These are phyloP conservation scores for Periconia sp. DNA, from an alignment of 2,329 filamentous ascomycete genomes.

Conservation along the genomic window DNA sequence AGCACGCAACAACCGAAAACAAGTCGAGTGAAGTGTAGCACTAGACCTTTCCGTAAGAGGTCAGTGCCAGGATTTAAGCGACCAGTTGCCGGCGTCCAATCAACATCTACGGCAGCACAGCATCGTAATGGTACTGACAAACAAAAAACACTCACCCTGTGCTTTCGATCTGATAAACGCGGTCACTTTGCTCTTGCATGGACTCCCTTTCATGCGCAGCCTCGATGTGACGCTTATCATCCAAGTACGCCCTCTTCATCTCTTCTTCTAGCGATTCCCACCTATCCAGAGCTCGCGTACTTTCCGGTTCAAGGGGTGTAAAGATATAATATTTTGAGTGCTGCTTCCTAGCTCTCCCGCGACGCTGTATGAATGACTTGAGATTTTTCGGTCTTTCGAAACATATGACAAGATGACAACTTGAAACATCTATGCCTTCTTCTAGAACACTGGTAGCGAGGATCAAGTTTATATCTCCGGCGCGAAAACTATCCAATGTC, in stretches of 20 bases:
- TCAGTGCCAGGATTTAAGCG: no score
- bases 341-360: slow-evolving; percentile 62
- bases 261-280: slow-evolving; percentile 70
- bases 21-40: no score
- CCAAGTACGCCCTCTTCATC: slow-evolving; percentile 72
- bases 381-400: slow-evolving; percentile 64
- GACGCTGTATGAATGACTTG: slow-evolving; percentile 66
- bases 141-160: slow-evolving; percentile 25
- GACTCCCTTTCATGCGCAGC: slow-evolving; percentile 48
- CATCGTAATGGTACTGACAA: background rate
- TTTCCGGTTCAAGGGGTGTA: slow-evolving; percentile 35
- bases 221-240: slow-evolving; percentile 59
- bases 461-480: slow-evolving; percentile 58
- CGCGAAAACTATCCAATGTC: slow-evolving; percentile 57
- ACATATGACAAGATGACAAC: slow-evolving; percentile 66
- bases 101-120: background rate
- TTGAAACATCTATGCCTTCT: slow-evolving; percentile 64
- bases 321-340: slow-evolving; percentile 60
- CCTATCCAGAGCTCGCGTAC: slow-evolving; percentile 42
- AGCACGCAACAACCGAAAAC: no score
- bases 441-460: slow-evolving; percentile 61
- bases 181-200: slow-evolving; percentile 51
- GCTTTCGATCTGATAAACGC: slow-evolving; percentile 20
- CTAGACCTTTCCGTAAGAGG: no score
- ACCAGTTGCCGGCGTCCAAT: background rate